Evolutionary conservation across 495 filamentous ascomycete genomes (phyloP).

Genomic region (Penicillium macrosclerotiorum): DNA sequence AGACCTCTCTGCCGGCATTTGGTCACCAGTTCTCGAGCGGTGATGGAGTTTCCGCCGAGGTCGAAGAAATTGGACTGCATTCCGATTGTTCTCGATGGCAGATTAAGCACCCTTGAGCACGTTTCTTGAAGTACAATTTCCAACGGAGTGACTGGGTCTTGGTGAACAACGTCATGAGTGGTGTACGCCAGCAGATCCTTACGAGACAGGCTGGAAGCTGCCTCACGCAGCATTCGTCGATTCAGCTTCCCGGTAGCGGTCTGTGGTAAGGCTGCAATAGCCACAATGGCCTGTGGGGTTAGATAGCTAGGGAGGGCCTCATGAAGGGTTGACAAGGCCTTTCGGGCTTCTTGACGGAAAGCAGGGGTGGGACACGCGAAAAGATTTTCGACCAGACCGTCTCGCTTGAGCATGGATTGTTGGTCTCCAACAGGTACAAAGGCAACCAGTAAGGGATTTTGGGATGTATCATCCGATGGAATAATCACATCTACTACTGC

Average conservation of each 20-base stretch:
- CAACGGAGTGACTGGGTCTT: neutral
- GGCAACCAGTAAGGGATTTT: neutral
- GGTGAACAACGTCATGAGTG: neutral
- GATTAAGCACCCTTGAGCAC: constrained; percentile 32
- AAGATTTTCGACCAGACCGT: neutral
- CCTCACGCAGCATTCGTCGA: neutral
- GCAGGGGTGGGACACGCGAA: neutral
- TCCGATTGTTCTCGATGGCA: constrained; percentile 15
- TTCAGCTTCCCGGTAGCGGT: neutral
- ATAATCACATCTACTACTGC: neutral
- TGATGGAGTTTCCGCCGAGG: constrained; percentile 25
- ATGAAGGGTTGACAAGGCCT: neutral
- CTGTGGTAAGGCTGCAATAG: neutral
- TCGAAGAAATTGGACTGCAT: constrained; percentile 23
- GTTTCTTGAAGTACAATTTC: constrained; percentile 25
- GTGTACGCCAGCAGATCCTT: neutral
- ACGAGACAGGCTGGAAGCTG: constrained; percentile 16
- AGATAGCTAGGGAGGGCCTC: neutral
- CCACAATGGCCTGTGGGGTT: neutral
- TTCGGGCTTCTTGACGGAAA: neutral
- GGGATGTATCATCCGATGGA: neutral
- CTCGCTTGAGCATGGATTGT: neutral
- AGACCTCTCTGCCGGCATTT: too few species aligned
- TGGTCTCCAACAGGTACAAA: neutral
- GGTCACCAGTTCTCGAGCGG: constrained; percentile 26